phyloP scores from a whole-genome alignment of 2,329 filamentous ascomycete species.

The Aspergillus fumigatiaffinis region DNA sequence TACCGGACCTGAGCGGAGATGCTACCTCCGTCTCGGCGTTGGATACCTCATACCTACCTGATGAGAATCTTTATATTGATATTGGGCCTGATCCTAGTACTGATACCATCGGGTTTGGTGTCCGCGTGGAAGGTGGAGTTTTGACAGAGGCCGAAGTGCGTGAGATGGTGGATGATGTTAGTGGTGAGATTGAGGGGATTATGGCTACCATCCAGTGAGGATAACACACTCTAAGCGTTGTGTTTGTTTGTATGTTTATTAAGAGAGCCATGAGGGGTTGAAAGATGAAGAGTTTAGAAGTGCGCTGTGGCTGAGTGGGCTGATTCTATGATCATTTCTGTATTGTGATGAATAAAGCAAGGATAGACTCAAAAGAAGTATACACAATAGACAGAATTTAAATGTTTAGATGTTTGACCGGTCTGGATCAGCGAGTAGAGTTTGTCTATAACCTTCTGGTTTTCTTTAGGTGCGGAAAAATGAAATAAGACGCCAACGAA shows the following conservation, averaged over 20 bases:
- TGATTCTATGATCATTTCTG: too few relatives aligned
- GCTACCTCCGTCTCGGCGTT: slow-evolving; percentile 19
- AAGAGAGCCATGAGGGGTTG: too few relatives aligned
- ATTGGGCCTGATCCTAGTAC: slow-evolving; percentile 22
- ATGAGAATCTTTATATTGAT: slow-evolving; percentile 24
- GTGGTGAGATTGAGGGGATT: slow-evolving; percentile 15
- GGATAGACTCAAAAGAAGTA: too few relatives aligned
- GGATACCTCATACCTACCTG: slow-evolving; percentile 20
- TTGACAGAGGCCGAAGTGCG: slow-evolving; percentile 15
- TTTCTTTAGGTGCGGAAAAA: too few relatives aligned
- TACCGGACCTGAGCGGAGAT: not conserved
- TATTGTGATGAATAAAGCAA: too few relatives aligned
- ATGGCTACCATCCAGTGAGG: slow-evolving; percentile 1
- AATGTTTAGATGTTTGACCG: too few relatives aligned
- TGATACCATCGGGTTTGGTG: slow-evolving; percentile 24
- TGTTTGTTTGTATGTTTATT: not conserved
- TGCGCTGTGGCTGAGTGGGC: too few relatives aligned
- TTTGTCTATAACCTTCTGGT: too few relatives aligned
- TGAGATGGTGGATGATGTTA: slow-evolving; percentile 16
- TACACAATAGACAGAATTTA: too few relatives aligned
- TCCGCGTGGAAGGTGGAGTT: slow-evolving; percentile 24
- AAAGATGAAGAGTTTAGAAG: too few relatives aligned
- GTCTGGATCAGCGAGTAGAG: too few relatives aligned
- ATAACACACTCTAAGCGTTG: not conserved
- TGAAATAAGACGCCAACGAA: too few relatives aligned